These are phyloP conservation scores for Globisporangium apiculatum DNA, from an alignment of 352 stramenopile species.

Conservation along the genomic window DNA sequence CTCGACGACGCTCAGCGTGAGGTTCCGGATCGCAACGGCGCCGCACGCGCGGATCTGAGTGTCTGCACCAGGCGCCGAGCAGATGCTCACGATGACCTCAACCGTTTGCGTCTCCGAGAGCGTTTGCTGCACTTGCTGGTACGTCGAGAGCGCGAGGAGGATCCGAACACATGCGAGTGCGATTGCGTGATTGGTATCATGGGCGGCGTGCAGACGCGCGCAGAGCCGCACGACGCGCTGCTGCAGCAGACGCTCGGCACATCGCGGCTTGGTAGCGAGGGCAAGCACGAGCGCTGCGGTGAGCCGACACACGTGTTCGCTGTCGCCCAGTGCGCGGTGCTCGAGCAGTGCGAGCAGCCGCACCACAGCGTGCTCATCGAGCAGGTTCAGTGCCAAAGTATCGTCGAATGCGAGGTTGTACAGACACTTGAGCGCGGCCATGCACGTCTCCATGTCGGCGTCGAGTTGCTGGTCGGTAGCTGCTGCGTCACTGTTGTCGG, in stretches of 20 bases:
- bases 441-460: slow-evolving; percentile 34
- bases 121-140: slow-evolving; percentile 50
- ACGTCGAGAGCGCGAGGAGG: slow-evolving; percentile 57
- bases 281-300: slow-evolving; percentile 31
- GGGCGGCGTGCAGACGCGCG: slow-evolving; percentile 36
- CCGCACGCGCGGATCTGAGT: slow-evolving; percentile 43
- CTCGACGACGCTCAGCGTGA: slow-evolving; percentile 57
- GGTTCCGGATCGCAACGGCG: slow-evolving; percentile 52
- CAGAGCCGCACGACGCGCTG: slow-evolving; percentile 54
- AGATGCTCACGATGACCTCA: slow-evolving; percentile 55
- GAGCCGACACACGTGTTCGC: slow-evolving; percentile 37
- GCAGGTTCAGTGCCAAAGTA: slow-evolving; percentile 38
- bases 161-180: slow-evolving; percentile 36
- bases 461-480: not conserved
- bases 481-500: not conserved
- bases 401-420: slow-evolving; percentile 65
- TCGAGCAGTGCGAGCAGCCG: slow-evolving; percentile 41
- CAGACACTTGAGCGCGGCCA: slow-evolving; percentile 62
- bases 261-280: slow-evolving; percentile 41
- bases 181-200: slow-evolving; percentile 26
- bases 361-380: slow-evolving; percentile 44
- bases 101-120: slow-evolving; percentile 57
- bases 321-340: slow-evolving; percentile 25
- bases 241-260: slow-evolving; percentile 32
- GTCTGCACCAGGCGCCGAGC: slow-evolving; percentile 19